These are phyloP conservation scores for Alternaria ventricosa DNA, from an alignment of 2,329 filamentous ascomycete species.

Conservation along the genomic window DNA sequence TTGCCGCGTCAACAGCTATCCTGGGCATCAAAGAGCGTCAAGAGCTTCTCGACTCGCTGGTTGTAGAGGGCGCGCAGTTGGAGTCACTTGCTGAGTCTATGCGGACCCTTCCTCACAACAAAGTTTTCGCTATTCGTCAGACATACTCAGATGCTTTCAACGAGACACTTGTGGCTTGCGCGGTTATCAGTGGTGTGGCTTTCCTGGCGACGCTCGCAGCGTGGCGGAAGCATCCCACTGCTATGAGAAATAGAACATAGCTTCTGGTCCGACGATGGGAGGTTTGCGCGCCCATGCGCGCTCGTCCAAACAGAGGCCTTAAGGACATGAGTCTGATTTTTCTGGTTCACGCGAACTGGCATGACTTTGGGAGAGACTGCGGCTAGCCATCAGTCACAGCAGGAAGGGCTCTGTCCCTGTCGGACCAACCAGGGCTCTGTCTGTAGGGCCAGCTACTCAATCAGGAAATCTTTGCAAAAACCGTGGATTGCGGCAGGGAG, in stretches of 20 bases:
- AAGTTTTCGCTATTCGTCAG: slow-evolving; percentile 3
- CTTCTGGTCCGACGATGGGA: background rate
- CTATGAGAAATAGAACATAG: background rate
- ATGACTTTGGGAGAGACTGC: background rate
- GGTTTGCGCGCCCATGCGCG: background rate
- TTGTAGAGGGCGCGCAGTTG: slow-evolving; percentile 5
- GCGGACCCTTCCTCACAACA: background rate
- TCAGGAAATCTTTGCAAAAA: background rate
- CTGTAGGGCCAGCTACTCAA: background rate
- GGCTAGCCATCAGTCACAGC: background rate
- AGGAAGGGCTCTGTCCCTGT: background rate
- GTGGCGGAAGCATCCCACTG: slow-evolving; percentile 9
- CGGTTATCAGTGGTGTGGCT: slow-evolving; percentile 18
- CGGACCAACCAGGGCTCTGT: background rate
- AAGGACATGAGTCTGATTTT: background rate
- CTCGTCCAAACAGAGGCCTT: too few species aligned
- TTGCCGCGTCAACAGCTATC: slow-evolving; percentile 17
- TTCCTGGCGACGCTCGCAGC: slow-evolving; percentile 19
- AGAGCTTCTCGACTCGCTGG: slow-evolving; percentile 4
- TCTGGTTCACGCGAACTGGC: too few species aligned
- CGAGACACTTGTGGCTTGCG: slow-evolving; percentile 20
- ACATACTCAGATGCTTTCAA: slow-evolving; percentile 26
- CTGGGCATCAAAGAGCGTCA: slow-evolving; percentile 13
- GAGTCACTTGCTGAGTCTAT: slow-evolving; percentile 14
- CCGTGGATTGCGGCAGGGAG: background rate